These are phyloP conservation scores for Citrus inodora DNA, from an alignment of 345 rosid species.

Conservation along the genomic window DNA sequence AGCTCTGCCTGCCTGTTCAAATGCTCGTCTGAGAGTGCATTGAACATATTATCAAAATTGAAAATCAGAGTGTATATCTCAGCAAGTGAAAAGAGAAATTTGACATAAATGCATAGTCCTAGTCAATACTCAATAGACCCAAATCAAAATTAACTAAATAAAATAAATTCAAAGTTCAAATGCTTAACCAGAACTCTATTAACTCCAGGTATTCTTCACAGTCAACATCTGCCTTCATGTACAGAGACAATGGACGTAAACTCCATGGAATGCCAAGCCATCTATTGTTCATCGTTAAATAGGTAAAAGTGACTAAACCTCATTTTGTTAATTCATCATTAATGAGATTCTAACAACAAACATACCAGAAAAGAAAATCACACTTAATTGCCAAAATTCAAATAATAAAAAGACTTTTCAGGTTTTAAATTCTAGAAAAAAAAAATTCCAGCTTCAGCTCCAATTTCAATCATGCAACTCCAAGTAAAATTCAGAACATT, in stretches of 20 bases:
- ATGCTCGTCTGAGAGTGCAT: constrained; percentile 50
- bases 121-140: background rate
- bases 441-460: background rate
- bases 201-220: background rate
- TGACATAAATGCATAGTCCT: background rate
- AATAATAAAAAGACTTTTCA: background rate
- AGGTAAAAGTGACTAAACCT: background rate
- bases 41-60: constrained; percentile 17
- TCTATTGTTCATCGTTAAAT: background rate
- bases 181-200: background rate
- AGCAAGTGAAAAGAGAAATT: background rate
- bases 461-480: background rate
- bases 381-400: background rate
- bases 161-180: background rate
- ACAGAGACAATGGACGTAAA: background rate
- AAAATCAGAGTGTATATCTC: background rate
- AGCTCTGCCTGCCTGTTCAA: constrained; percentile 67
- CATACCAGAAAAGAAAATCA: background rate
- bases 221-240: background rate
- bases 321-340: background rate
- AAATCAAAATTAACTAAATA: background rate
- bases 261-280: background rate
- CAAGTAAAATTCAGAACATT: background rate
- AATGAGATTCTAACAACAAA: background rate
- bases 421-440: background rate